Conservation (phyloP, 345 rosid genomes). For the Hibiscus trionum region DNA sequence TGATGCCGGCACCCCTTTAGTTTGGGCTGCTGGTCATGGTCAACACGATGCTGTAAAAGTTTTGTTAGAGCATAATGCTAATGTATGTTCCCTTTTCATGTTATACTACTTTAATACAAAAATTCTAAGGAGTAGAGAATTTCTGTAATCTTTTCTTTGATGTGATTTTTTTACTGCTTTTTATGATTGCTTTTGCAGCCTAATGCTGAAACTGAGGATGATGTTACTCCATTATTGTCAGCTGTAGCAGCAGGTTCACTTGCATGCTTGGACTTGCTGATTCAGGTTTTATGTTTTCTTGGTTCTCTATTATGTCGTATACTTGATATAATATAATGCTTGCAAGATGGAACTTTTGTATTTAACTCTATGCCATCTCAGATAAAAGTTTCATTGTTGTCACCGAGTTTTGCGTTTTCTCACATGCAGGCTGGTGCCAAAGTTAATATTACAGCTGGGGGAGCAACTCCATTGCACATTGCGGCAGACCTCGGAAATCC, state of each 20-base stretch:
- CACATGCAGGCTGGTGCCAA: constrained; percentile 75
- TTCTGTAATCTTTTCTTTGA: neutral
- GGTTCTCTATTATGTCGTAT: neutral
- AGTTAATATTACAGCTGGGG: constrained; percentile 71
- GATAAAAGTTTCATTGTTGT: neutral
- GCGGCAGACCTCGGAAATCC: constrained; percentile 72
- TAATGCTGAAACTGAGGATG: constrained; percentile 80
- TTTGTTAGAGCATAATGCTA: constrained; percentile 65
- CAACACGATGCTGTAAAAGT: constrained; percentile 68
- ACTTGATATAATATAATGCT: neutral
- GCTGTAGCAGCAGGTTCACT: constrained; percentile 89
- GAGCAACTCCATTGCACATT: constrained; percentile 87
- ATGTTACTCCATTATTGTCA: constrained; percentile 72
- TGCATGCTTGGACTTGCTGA: constrained; percentile 58
- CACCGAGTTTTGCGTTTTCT: constrained; percentile 5
- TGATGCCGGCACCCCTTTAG: constrained; percentile 47
- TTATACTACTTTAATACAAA: neutral
- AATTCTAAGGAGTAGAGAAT: neutral
- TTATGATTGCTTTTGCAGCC: constrained; percentile 47
- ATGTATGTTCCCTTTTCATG: constrained; percentile 36
- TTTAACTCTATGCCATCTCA: neutral
- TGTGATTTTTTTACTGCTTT: neutral
- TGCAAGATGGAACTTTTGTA: neutral
- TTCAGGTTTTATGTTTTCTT: constrained; percentile 51
- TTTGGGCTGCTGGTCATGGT: constrained; percentile 44